phyloP scores from a whole-genome alignment of 2,329 filamentous ascomycete genomes.

The Sporothrix brunneoviolacea region DNA sequence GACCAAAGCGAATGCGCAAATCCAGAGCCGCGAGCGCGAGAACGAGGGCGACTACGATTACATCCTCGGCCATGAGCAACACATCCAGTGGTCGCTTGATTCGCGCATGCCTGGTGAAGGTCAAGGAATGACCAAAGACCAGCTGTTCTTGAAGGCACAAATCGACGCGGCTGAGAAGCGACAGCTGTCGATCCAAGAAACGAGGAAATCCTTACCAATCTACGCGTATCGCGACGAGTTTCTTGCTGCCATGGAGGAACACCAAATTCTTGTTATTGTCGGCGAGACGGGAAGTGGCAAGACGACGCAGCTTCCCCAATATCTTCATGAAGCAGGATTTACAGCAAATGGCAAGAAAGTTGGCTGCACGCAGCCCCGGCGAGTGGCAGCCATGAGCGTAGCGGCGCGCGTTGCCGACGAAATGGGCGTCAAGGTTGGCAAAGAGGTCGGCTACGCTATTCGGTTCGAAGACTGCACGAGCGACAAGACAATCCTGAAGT shows the following conservation, averaged over 20 bases:
- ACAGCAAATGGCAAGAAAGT: constrained; percentile 79
- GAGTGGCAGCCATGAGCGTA: constrained; percentile 96
- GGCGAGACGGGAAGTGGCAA: constrained; percentile 95
- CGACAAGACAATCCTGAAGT: constrained; percentile 87
- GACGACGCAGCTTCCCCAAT: constrained; percentile 91
- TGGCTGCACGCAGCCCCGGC: constrained; percentile 86
- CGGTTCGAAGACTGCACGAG: constrained; percentile 89
- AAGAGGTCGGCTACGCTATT: constrained; percentile 90
- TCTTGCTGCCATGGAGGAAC: constrained; percentile 74
- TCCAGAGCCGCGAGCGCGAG: constrained; percentile 64
- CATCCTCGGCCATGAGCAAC: constrained; percentile 83
- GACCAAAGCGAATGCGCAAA: constrained; percentile 80
- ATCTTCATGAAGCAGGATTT: constrained; percentile 84
- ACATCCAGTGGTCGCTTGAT: constrained; percentile 78
- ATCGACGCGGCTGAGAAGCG: constrained; percentile 85
- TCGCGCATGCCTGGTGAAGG: constrained; percentile 65
- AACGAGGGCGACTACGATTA: constrained; percentile 85
- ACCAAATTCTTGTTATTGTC: constrained; percentile 85
- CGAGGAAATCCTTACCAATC: constrained; percentile 81
- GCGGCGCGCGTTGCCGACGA: constrained; percentile 95
- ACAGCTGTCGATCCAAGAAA: constrained; percentile 82
- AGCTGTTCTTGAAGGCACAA: constrained; percentile 70
- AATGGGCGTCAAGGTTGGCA: constrained; percentile 80
- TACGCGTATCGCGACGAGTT: constrained; percentile 83
- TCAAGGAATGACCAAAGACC: constrained; percentile 60